These are phyloP conservation scores for Taiozyma sp. DNA, from an alignment of 1,139 yeast genomes.

Conservation along the genomic window DNA sequence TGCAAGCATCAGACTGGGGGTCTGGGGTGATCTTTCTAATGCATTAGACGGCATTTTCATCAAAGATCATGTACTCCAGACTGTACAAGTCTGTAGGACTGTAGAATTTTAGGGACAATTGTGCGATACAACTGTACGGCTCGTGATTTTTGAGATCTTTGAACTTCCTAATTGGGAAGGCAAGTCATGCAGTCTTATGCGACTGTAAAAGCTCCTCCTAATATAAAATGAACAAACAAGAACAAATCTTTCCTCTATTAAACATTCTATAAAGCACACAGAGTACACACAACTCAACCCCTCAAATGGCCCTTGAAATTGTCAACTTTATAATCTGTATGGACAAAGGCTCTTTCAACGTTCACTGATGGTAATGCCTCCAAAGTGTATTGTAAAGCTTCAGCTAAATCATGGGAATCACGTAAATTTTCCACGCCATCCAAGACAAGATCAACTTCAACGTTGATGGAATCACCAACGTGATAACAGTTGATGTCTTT, in stretches of 20 bases:
- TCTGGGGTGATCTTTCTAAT: background rate
- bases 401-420: constrained; percentile 78
- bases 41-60: background rate
- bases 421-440: constrained; percentile 44
- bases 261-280: too few species aligned
- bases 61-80: background rate
- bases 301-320: constrained; percentile 22
- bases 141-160: too few species aligned
- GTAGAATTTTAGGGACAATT: too few species aligned
- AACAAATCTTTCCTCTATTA: too few species aligned
- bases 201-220: too few species aligned
- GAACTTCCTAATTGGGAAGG: too few species aligned
- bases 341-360: constrained; percentile 71
- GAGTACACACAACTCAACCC: background rate
- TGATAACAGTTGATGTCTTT: constrained; percentile 71
- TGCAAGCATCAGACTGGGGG: background rate
- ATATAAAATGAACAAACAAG: too few species aligned
- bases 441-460: constrained; percentile 69
- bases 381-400: constrained; percentile 72
- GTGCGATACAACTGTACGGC: too few species aligned
- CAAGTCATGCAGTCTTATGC: too few species aligned
- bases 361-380: constrained; percentile 66
- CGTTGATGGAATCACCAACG: constrained; percentile 71
- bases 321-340: constrained; percentile 50
- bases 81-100: too few species aligned